These are phyloP conservation scores for Peronosclerospora sorghi DNA, from an alignment of 352 stramenopile genomes.

Conservation along the genomic window DNA sequence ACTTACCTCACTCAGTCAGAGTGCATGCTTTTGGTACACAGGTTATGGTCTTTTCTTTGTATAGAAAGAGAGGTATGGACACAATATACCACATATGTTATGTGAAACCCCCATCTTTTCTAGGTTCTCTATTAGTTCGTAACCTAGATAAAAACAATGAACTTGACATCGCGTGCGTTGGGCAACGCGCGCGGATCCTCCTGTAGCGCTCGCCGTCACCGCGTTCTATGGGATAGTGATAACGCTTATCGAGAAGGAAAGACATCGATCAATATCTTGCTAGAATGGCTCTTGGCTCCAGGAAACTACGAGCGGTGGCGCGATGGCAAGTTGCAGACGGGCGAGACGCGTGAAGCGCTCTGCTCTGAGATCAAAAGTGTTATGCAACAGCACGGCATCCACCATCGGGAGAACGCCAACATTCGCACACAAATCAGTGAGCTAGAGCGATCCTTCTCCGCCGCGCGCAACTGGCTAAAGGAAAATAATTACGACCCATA, in stretches of 20 bases:
- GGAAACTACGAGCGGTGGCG: slow-evolving; percentile 60
- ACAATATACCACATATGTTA: too few relatives aligned
- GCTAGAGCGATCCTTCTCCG: slow-evolving; percentile 52
- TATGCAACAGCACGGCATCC: slow-evolving; percentile 51
- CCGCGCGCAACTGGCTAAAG: slow-evolving; percentile 39
- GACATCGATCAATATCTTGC: slow-evolving; percentile 55
- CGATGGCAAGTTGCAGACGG: slow-evolving; percentile 50
- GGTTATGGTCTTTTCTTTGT: too few relatives aligned
- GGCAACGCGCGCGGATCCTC: not conserved
- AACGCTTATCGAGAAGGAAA: slow-evolving; percentile 48
- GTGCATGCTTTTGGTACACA: too few relatives aligned
- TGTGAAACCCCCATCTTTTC: too few relatives aligned
- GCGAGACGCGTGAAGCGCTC: slow-evolving; percentile 57
- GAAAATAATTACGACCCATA: slow-evolving; percentile 28
- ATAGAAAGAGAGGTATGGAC: too few relatives aligned
- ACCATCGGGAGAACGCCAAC: slow-evolving; percentile 67
- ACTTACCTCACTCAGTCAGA: too few relatives aligned
- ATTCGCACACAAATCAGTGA: slow-evolving; percentile 76
- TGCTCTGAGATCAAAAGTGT: slow-evolving; percentile 60
- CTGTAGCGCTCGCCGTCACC: slow-evolving; percentile 28
- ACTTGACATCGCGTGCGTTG: not conserved
- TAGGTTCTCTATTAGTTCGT: too few relatives aligned
- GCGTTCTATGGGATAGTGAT: slow-evolving; percentile 72
- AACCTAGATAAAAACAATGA: too few relatives aligned
- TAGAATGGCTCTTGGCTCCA: slow-evolving; percentile 53